Percentiles rank a stretch among this genome's conserved stretches.
phyloP scores from a whole-genome alignment of 768 basidiomycete genomes.

The Mycena pura region DNA sequence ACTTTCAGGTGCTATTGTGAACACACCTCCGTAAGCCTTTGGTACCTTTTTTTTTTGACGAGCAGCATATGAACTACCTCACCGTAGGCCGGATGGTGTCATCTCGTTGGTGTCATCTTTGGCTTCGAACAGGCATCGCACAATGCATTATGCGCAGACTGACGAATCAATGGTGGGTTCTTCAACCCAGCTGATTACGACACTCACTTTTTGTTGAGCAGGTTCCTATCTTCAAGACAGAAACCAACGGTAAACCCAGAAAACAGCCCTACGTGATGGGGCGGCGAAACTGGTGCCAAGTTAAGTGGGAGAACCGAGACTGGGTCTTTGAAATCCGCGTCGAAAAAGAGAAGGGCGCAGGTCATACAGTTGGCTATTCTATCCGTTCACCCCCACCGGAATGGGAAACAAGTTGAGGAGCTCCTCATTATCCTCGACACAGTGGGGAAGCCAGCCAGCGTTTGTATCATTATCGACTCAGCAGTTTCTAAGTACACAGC shows the following conservation, averaged over 20 bases:
- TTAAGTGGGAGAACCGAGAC: slow-evolving; percentile 63
- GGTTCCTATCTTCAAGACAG: slow-evolving; percentile 79
- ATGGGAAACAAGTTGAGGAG: slow-evolving; percentile 9
- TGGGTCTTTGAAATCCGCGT: slow-evolving; percentile 85
- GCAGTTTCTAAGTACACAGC: no score
- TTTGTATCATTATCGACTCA: no score
- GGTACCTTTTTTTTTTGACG: background rate
- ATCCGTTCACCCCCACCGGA: slow-evolving; percentile 17
- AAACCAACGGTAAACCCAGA: slow-evolving; percentile 77
- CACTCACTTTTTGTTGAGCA: slow-evolving; percentile 32
- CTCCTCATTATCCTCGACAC: no score
- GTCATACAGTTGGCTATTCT: slow-evolving; percentile 76
- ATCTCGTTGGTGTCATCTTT: slow-evolving; percentile 82
- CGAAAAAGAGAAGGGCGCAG: slow-evolving; percentile 83
- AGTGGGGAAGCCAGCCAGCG: no score
- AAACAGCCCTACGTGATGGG: slow-evolving; percentile 89
- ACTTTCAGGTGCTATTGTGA: slow-evolving; percentile 84
- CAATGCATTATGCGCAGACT: slow-evolving; percentile 80
- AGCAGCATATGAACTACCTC: background rate
- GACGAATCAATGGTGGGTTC: slow-evolving; percentile 83
- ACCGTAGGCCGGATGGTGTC: slow-evolving; percentile 73
- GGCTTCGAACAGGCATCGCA: slow-evolving; percentile 83
- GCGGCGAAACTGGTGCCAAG: slow-evolving; percentile 84
- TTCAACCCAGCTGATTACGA: background rate
- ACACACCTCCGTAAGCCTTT: slow-evolving; percentile 79